Conservation (phyloP, 2,329 filamentous ascomycete species). For the Arachnopeziza araneosa region DNA sequence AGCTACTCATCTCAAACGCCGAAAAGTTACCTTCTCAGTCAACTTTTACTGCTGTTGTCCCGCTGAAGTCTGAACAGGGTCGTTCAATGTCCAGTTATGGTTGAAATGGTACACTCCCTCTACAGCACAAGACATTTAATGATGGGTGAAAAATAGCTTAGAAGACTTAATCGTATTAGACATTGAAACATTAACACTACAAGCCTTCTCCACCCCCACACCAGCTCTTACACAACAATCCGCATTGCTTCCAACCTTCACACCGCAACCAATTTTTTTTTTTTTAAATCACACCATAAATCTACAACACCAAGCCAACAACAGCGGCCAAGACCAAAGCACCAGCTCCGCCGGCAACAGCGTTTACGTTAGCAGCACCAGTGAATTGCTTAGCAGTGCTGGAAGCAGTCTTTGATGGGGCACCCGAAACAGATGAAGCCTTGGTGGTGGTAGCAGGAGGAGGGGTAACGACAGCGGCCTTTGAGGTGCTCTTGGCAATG, state of each 20-base stretch:
- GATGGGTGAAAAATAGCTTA: neutral
- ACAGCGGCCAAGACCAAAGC: neutral
- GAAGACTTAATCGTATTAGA: neutral
- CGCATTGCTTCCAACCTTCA: neutral
- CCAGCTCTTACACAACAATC: neutral
- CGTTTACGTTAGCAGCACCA: neutral
- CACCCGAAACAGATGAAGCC: neutral
- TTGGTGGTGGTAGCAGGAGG: neutral
- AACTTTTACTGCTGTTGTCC: too few relatives aligned
- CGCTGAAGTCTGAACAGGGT: too few relatives aligned
- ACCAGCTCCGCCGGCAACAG: neutral
- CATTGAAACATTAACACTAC: neutral
- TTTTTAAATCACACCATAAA: neutral
- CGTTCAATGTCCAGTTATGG: too few relatives aligned
- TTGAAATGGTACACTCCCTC: too few relatives aligned
- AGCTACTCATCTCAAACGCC: neutral
- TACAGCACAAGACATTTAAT: too few relatives aligned
- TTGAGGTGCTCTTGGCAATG: neutral
- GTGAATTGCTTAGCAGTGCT: neutral
- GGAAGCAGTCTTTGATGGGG: neutral
- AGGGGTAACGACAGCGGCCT: neutral
- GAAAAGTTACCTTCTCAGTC: too few relatives aligned
- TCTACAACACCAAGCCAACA: neutral
- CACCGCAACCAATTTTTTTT: too few relatives aligned
- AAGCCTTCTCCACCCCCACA: neutral